Percentiles rank a stretch among this genome's conserved stretches.
Conservation (phyloP, 495 filamentous ascomycete species). For the Aspergillus avenaceus region DNA sequence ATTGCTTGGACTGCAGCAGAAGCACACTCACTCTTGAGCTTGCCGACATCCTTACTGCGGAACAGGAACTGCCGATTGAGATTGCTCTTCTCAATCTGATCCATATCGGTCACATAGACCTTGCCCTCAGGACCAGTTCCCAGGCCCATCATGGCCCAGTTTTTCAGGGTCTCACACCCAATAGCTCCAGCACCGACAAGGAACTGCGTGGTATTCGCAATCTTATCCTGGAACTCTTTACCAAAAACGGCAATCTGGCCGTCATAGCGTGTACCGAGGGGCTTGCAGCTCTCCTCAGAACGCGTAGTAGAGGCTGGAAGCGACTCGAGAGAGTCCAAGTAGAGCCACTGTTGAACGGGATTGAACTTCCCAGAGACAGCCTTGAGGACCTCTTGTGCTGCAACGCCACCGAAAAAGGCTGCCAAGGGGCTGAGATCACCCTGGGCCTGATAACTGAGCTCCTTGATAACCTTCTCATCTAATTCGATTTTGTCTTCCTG, state of each 20-base stretch:
- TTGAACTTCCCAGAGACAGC: slow-evolving; percentile 97
- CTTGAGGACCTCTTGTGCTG: slow-evolving; percentile 95
- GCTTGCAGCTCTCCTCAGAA: slow-evolving; percentile 84
- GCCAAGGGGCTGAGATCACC: slow-evolving; percentile 90
- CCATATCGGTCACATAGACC: slow-evolving; percentile 94
- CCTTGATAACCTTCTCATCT: slow-evolving; percentile 87
- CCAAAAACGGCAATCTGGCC: slow-evolving; percentile 97
- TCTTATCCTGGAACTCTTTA: slow-evolving; percentile 87
- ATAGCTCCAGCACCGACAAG: slow-evolving; percentile 96
- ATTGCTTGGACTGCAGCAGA: slow-evolving; percentile 83
- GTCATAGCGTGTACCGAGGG: slow-evolving; percentile 80
- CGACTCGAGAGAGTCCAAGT: slow-evolving; percentile 96
- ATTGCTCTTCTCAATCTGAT: slow-evolving; percentile 98
- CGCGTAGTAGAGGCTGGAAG: slow-evolving; percentile 69
- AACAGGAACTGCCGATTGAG: slow-evolving; percentile 98
- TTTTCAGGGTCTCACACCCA: slow-evolving; percentile 98
- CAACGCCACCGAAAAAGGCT: slow-evolving; percentile 91
- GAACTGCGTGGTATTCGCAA: slow-evolving; percentile 85
- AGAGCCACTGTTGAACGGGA: slow-evolving; percentile 88
- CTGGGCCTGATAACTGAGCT: slow-evolving; percentile 92
- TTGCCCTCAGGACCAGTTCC: slow-evolving; percentile 83
- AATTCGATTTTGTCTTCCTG: slow-evolving; percentile 74
- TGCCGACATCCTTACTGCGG: slow-evolving; percentile 88
- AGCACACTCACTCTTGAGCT: slow-evolving; percentile 95
- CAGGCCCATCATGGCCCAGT: slow-evolving; percentile 98